phyloP scores from a whole-genome alignment of 305 asterid genomes.

The Ruellia speciosa region DNA sequence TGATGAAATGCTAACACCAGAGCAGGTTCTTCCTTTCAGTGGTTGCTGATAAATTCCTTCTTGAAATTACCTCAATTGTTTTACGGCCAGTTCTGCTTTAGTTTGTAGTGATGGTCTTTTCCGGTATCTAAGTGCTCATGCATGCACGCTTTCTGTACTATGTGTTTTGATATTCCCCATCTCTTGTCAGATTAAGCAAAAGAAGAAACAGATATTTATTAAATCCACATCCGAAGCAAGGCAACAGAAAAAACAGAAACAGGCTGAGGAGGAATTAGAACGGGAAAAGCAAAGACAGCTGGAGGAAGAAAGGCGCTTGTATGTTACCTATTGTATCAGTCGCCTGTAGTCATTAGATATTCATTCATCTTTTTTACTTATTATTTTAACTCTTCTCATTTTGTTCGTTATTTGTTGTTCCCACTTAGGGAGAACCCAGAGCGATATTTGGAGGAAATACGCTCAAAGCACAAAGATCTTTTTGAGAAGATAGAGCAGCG shows the following conservation, averaged over 20 bases:
- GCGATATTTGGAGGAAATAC: slow-evolving; percentile 78
- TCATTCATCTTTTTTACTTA: too few relatives aligned
- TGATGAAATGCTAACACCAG: slow-evolving; percentile 69
- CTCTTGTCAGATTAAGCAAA: slow-evolving; percentile 64
- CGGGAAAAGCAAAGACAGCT: slow-evolving; percentile 73
- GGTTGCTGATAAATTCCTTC: slow-evolving; percentile 19
- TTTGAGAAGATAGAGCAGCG: slow-evolving; percentile 82
- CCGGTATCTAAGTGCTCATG: background rate
- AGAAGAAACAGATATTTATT: slow-evolving; percentile 71
- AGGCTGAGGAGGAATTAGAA: slow-evolving; percentile 77
- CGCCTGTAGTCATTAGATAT: too few relatives aligned
- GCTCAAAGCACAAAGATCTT: slow-evolving; percentile 63
- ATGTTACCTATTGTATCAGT: slow-evolving; percentile 26
- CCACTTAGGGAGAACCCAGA: slow-evolving; percentile 73
- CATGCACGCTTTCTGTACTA: slow-evolving; percentile 9
- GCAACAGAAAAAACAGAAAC: slow-evolving; percentile 82
- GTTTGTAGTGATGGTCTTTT: slow-evolving; percentile 18
- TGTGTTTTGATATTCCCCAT: slow-evolving; percentile 14
- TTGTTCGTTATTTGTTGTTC: slow-evolving; percentile 2
- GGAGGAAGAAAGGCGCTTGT: slow-evolving; percentile 94
- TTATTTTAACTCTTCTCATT: slow-evolving; percentile 1
- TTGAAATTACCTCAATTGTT: slow-evolving; percentile 16
- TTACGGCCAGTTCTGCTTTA: background rate
- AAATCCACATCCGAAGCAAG: slow-evolving; percentile 81
- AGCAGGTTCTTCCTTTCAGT: slow-evolving; percentile 53